These are phyloP conservation scores for Hypoxylon sp. DNA, from an alignment of 2,329 filamentous ascomycete genomes.

Conservation along the genomic window DNA sequence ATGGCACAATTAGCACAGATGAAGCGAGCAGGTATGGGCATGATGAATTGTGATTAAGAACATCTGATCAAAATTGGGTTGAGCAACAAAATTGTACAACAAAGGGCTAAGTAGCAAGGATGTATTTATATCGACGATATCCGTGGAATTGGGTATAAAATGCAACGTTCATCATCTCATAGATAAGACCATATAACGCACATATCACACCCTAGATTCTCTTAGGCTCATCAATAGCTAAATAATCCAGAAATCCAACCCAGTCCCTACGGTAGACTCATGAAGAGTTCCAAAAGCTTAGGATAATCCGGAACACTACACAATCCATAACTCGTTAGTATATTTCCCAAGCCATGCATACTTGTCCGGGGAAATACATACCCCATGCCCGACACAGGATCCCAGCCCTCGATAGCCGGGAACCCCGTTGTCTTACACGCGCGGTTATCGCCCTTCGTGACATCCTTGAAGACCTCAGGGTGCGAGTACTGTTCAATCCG, in stretches of 20 bases:
- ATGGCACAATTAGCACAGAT: conserved; percentile 44
- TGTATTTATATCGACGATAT: conserved; percentile 12
- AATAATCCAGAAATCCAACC: neutral
- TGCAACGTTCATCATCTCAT: neutral
- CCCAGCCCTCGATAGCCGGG: conserved; percentile 59
- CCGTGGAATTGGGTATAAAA: neutral
- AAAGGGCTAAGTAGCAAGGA: neutral
- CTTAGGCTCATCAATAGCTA: neutral
- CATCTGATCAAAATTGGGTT: neutral
- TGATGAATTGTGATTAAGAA: conserved; percentile 47
- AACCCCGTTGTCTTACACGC: conserved; percentile 60
- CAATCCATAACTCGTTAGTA: conserved; percentile 31
- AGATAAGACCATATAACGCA: too few species aligned
- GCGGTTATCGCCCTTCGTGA: conserved; percentile 58
- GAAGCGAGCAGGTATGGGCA: conserved; percentile 27
- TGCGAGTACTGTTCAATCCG: conserved; percentile 57
- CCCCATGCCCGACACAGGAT: conserved; percentile 58
- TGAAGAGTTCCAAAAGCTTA: conserved; percentile 55
- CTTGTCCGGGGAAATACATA: conserved; percentile 17
- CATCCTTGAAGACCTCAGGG: conserved; percentile 57
- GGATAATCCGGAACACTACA: conserved; percentile 54
- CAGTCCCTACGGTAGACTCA: conserved; percentile 49
- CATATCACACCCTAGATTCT: neutral
- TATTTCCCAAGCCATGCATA: neutral
- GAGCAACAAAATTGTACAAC: neutral